Evolutionary conservation across 345 rosid species (phyloP), one percentile per base, ranked within the genome.

Genomic region (Citrus cavaleriei): DNA sequence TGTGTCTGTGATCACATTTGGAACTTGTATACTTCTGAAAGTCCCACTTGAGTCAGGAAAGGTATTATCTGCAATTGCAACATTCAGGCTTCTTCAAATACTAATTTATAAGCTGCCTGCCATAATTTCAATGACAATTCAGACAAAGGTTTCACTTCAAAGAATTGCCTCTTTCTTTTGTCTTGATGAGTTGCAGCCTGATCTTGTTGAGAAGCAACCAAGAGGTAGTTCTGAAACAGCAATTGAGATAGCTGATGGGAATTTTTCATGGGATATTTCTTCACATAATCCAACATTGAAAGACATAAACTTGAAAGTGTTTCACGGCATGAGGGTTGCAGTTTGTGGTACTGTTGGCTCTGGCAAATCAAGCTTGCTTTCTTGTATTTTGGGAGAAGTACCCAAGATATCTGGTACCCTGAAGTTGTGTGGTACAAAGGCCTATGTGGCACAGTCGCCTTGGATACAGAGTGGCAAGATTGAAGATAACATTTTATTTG

Each of bases 391-490:
- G 51, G 96, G 91, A 74, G 98, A 93, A 79, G 80, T 92, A 21
- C 89, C 92, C 0, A 93, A 89, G 83, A 73, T 89, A 74, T 89
- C 93, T 6, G 97, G 98, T 54, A 83, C 84, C 21, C 64, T 89
- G 34, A 89, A 83, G 81, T 76, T 95, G 68, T 83, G 88, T 79
- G 98, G 98, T 68, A 83, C 87, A 40, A 93, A 84, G 82, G 98
- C 97, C 38, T 93, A 90, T 25, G 95, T 93, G 72, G 84, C 98
- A 25, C 98, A 93, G 68, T 89, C 97, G 42, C 90, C 98, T 70
- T 95, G 98, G 98, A 95, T 95, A 66, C 94, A 91, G 82, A 92
- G 93, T 28, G 91, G 97, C 76, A 95, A 83, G 77, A 87, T 95
- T 54, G 93, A 87, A 74, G 98, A 94, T 13, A 94, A 94, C 84